Evolutionary conservation across 768 basidiomycete species (phyloP), one percentile per base, ranked within the genome.

Genomic region (Tephrocybe sp.): DNA sequence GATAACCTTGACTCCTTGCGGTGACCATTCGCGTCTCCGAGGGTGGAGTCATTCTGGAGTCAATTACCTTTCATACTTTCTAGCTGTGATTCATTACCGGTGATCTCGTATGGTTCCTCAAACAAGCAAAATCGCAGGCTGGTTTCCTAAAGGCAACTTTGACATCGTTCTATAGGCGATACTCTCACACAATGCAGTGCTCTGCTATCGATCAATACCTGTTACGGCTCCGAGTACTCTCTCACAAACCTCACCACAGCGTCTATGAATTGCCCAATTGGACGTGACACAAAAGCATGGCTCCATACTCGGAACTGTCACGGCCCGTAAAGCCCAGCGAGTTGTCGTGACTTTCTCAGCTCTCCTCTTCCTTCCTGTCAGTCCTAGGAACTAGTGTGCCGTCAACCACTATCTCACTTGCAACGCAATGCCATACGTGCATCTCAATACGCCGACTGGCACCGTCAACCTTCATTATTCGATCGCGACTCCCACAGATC

Each of bases 401-500:
- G 12, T 8, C 18, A 16, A 49, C 34, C 24, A 38, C 42, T 34
- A 41, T 18, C 26, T 32, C 8, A 22, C 28, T 15, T 16, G 19
- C 27, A 19, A 32, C 19, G 13, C 12, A 4, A 61, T 61, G 60
- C 60, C 58, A 11, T 40, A 53, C 44, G 42, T 57, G 11, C 48
- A 37, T 24, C 25, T 61, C 9, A 25, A 44, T 19, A 54, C 58
- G 18, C 52, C 60, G 1, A 52, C 47, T 11, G 58, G 58, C 16
- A 47, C 54, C 15, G 28, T 57, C 44, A 54, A 61, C 15, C 13
- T 59, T 12, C 44, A 61, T 34, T 61, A 59, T 28, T 55, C 44
- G 11, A 59, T 61, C 19, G 47, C 54, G 21, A 60, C 60, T 9
- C 60, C 60, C n/a, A 55, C 42, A 9, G 37, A 48, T 24, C 47